Evolutionary conservation across 106 monocot genomes (phyloP).

Genomic region (Dactylorhiza incarnata): DNA sequence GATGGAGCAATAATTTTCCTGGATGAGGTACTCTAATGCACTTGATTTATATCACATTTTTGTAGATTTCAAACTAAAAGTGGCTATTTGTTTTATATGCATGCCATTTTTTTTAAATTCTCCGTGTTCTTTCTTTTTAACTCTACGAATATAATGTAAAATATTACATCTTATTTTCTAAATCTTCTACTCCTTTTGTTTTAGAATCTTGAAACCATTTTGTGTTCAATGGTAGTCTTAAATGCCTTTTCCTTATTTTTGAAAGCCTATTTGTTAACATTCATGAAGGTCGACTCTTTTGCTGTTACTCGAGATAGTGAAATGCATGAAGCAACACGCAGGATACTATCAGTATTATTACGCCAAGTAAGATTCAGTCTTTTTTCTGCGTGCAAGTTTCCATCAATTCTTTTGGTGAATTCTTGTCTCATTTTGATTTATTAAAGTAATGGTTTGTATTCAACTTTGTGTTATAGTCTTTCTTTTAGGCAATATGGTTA

Average conservation of each 20-base stretch:
- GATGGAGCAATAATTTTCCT: conserved; percentile 87
- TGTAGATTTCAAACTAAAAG: neutral
- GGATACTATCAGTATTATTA: conserved; percentile 86
- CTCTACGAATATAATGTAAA: neutral
- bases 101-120: neutral
- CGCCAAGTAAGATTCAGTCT: conserved; percentile 45
- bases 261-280: neutral
- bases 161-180: neutral
- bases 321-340: conserved; percentile 98
- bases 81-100: neutral
- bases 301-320: conserved; percentile 82
- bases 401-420: neutral
- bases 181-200: neutral
- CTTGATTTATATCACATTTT: neutral
- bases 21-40: conserved; percentile 55
- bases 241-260: neutral
- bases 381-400: neutral
- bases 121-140: neutral
- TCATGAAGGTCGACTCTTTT: conserved; percentile 84
- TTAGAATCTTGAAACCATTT: neutral
- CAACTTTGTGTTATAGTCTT: neutral
- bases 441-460: neutral
- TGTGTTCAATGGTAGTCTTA: neutral
- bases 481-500: neutral
- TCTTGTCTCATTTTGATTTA: conserved; percentile 2